phyloP scores from a whole-genome alignment of 2,329 filamentous ascomycete genomes.

The Penicillium sp. region DNA sequence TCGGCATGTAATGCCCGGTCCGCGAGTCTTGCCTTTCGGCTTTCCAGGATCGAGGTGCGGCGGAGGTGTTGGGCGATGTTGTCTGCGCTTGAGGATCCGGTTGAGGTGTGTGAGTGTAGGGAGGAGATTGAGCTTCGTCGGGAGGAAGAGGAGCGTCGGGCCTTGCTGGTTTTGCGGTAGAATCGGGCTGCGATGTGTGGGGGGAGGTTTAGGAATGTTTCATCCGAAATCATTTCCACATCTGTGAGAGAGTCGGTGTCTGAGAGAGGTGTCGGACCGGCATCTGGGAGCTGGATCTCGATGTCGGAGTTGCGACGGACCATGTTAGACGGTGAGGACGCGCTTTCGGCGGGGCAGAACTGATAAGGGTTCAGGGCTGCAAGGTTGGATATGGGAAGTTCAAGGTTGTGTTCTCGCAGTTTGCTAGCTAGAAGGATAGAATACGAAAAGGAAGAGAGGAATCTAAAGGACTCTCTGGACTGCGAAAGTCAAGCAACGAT shows the following conservation, averaged over 20 bases:
- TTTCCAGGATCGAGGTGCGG: conserved; percentile 65
- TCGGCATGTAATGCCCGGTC: conserved; percentile 67
- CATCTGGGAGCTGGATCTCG: conserved; percentile 43
- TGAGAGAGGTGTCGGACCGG: conserved; percentile 26
- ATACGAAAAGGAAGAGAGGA: conserved; percentile 5
- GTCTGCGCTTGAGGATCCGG: conserved; percentile 55
- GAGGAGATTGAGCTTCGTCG: conserved; percentile 67
- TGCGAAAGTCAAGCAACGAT: conserved; percentile 5
- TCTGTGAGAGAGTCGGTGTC: conserved; percentile 32
- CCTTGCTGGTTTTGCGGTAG: conserved; percentile 54
- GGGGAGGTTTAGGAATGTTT: conserved; percentile 52
- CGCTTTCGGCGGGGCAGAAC: conserved; percentile 43
- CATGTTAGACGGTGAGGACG: conserved; percentile 25
- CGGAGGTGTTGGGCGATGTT: conserved; percentile 66
- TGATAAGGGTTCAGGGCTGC: conserved; percentile 1
- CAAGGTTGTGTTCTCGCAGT: background rate
- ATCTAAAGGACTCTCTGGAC: conserved; percentile 7
- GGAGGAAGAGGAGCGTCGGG: conserved; percentile 64
- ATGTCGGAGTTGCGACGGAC: conserved; percentile 47
- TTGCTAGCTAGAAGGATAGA: background rate
- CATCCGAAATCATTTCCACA: conserved; percentile 46
- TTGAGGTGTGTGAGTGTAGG: conserved; percentile 57
- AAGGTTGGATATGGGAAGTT: too few species aligned
- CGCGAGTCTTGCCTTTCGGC: conserved; percentile 63
- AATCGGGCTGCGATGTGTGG: conserved; percentile 65